Conservation (phyloP, 305 asterid species). For the Ruellia speciosa region DNA sequence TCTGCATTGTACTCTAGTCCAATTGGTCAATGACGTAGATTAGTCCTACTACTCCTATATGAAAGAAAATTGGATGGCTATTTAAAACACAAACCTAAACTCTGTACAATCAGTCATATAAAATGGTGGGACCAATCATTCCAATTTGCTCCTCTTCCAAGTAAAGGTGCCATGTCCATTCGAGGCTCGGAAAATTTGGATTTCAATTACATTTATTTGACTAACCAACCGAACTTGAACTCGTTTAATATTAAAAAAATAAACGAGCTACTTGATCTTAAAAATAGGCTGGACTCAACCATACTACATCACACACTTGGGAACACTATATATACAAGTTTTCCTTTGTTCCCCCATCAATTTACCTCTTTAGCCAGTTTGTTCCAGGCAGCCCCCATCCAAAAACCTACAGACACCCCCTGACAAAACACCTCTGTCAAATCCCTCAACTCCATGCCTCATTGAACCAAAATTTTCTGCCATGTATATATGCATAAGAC, state of each 20-base stretch:
- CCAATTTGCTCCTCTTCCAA: slow-evolving; percentile 1
- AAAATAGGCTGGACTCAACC: too few species aligned
- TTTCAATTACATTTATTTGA: too few species aligned
- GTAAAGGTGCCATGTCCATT: background rate
- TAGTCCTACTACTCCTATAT: background rate
- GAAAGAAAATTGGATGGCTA: background rate
- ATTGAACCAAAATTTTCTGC: slow-evolving; percentile 1
- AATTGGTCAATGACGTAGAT: background rate
- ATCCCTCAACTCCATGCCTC: slow-evolving; percentile 22
- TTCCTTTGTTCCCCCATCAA: background rate
- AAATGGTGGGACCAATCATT: slow-evolving; percentile 33
- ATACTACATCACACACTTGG: background rate
- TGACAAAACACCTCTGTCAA: slow-evolving; percentile 1
- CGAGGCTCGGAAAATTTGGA: too few species aligned
- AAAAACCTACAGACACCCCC: background rate
- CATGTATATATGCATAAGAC: slow-evolving; percentile 4
- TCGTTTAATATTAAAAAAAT: too few species aligned
- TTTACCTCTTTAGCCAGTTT: background rate
- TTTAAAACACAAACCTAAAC: slow-evolving; percentile 26
- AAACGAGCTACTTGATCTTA: too few species aligned
- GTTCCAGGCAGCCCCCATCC: background rate
- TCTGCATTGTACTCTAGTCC: too few species aligned
- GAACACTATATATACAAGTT: background rate
- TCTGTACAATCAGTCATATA: slow-evolving; percentile 26
- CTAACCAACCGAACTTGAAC: too few species aligned